A percentile compares a stretch with the other conserved stretches of the same genome.
phyloP scores from a whole-genome alignment of 192 early-diverging fungal species.

The Neocallimastix lanati region DNA sequence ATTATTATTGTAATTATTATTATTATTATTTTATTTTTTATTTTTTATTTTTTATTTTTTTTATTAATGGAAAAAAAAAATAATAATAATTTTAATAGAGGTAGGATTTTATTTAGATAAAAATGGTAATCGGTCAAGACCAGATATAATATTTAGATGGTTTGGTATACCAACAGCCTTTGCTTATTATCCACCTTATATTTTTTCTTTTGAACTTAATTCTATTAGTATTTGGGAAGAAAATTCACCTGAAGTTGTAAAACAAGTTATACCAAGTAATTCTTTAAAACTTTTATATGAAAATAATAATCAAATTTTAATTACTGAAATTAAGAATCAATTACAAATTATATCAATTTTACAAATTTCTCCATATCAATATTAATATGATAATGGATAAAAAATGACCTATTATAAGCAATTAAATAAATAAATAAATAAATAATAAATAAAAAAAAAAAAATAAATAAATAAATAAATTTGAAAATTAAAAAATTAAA shows the following conservation, averaged over 20 bases:
- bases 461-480: too few species aligned
- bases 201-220: background rate
- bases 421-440: too few species aligned
- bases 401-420: too few species aligned
- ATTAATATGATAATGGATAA: too few species aligned
- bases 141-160: background rate
- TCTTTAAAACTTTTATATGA: background rate
- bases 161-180: background rate
- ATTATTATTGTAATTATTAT: too few species aligned
- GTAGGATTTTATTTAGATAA: conserved; percentile 85
- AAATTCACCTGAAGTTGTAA: background rate
- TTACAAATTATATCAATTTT: background rate
- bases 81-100: too few species aligned
- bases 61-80: too few species aligned
- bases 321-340: background rate
- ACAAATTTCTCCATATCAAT: background rate
- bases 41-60: too few species aligned
- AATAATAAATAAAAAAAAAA: too few species aligned
- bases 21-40: too few species aligned
- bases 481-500: too few species aligned
- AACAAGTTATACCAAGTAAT: background rate
- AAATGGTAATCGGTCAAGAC: conserved; percentile 24
- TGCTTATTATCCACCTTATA: background rate
- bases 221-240: background rate
- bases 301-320: background rate